These are phyloP conservation scores for Dryas octopetala DNA, from an alignment of 306 rosid genomes.

Conservation along the genomic window DNA sequence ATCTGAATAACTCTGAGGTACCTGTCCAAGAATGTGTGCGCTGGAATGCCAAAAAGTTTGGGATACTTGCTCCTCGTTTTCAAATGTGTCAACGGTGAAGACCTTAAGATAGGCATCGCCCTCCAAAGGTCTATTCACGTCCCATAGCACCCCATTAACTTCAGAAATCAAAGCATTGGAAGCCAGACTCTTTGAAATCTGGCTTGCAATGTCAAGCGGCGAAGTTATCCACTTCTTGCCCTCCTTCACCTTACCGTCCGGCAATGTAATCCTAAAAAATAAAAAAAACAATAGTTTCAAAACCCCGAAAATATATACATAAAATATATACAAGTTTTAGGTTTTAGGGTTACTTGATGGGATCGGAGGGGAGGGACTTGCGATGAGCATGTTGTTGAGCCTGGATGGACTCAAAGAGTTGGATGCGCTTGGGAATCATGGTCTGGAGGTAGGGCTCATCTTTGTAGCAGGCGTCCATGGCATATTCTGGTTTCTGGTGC, in stretches of 20 bases:
- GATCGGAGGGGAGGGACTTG: conserved; percentile 66
- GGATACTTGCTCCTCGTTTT: conserved; percentile 71
- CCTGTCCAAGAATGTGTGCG: conserved; percentile 93
- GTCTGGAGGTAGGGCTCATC: conserved; percentile 61
- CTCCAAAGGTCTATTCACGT: conserved; percentile 73
- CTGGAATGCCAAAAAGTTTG: conserved; percentile 95
- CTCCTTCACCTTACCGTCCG: conserved; percentile 60
- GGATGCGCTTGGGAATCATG: conserved; percentile 59
- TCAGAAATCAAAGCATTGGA: conserved; percentile 46
- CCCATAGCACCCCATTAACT: conserved; percentile 81
- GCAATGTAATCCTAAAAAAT: conserved; percentile 49
- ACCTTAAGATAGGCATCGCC: conserved; percentile 60
- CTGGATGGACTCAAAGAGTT: conserved; percentile 55
- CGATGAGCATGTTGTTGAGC: conserved; percentile 43
- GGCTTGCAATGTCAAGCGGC: conserved; percentile 64
- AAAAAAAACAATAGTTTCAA: neutral
- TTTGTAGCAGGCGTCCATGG: conserved; percentile 45
- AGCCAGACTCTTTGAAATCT: conserved; percentile 66
- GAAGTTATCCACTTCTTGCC: conserved; percentile 19
- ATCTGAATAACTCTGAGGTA: conserved; percentile 2
- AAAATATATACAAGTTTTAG: neutral
- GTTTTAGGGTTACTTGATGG: conserved; percentile 47
- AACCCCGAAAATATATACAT: neutral
- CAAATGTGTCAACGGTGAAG: conserved; percentile 37
- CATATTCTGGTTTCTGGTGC: too few species aligned